These are phyloP conservation scores for Mucor velutinosus DNA, from an alignment of 371 early-diverging fungal species.

Conservation along the genomic window DNA sequence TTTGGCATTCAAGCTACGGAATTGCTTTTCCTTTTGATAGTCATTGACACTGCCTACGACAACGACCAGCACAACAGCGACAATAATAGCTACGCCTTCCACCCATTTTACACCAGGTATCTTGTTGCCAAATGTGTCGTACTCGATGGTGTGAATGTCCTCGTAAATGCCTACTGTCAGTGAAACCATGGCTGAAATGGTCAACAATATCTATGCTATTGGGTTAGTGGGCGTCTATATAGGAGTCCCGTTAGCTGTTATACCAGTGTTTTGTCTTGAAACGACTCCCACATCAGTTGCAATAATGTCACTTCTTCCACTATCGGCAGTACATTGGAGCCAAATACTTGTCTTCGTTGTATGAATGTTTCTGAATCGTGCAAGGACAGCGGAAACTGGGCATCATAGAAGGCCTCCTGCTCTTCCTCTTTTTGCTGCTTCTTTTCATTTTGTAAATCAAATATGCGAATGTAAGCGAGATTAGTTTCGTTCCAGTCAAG, in stretches of 20 bases:
- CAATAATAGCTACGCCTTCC: constrained; percentile 72
- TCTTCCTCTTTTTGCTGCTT: constrained; percentile 4
- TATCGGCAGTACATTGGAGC: constrained; percentile 68
- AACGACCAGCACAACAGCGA: constrained; percentile 78
- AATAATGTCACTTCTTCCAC: constrained; percentile 62
- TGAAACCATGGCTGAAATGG: constrained; percentile 81
- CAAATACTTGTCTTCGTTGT: constrained; percentile 56
- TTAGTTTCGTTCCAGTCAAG: constrained; percentile 24
- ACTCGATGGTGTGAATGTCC: constrained; percentile 48
- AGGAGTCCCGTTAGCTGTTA: background rate
- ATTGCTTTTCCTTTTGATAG: constrained; percentile 79
- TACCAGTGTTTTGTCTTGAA: constrained; percentile 84
- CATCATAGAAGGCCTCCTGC: background rate
- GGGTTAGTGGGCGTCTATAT: background rate
- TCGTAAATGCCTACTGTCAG: constrained; percentile 85
- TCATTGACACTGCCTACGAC: constrained; percentile 77
- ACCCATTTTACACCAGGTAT: constrained; percentile 61
- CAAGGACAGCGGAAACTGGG: background rate
- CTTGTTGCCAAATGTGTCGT: constrained; percentile 16
- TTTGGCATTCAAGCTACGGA: constrained; percentile 73
- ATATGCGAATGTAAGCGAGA: constrained; percentile 18
- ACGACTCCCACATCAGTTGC: constrained; percentile 72
- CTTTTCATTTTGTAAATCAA: constrained; percentile 5
- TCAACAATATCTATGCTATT: constrained; percentile 58
- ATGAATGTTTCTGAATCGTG: constrained; percentile 17